Conservation (phyloP, 1,284 basidiomycete genomes). For the Marasmius oreades region DNA sequence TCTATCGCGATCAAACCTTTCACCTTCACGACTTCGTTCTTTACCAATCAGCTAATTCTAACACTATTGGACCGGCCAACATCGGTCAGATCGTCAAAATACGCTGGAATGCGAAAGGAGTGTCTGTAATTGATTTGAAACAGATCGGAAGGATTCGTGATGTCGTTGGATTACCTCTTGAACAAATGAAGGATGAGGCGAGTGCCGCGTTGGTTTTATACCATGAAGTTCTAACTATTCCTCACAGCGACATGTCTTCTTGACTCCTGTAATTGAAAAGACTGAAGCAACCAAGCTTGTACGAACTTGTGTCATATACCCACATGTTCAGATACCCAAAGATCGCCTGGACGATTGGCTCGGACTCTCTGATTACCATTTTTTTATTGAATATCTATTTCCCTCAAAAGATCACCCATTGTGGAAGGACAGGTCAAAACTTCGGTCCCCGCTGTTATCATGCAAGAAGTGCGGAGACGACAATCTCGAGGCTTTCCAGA, state of each 20-base stretch:
- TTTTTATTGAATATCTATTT: conserved; percentile 50
- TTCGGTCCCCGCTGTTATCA: conserved; percentile 32
- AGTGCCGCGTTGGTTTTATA: conserved; percentile 3
- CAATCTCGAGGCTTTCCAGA: conserved; percentile 26
- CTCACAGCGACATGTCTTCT: conserved; percentile 49
- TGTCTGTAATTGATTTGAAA: background rate
- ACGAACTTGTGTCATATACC: conserved; percentile 39
- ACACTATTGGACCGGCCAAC: conserved; percentile 29
- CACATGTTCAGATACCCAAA: conserved; percentile 36
- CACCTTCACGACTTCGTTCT: conserved; percentile 57
- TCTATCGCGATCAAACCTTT: conserved; percentile 40
- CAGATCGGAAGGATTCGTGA: conserved; percentile 11
- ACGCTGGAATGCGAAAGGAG: background rate
- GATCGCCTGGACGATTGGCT: conserved; percentile 42
- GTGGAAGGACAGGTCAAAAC: conserved; percentile 33
- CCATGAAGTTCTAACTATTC: background rate
- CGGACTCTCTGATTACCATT: conserved; percentile 47
- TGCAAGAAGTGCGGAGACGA: conserved; percentile 45
- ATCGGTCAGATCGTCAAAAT: conserved; percentile 12
- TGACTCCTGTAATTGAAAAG: conserved; percentile 36
- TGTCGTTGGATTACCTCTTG: conserved; percentile 1
- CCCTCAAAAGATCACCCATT: conserved; percentile 31
- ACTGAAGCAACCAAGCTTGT: conserved; percentile 25
- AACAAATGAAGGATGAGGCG: conserved; percentile 26
- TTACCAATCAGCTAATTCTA: conserved; percentile 26